These are phyloP conservation scores for Arthrobotrys musiformis DNA, from an alignment of 2,329 filamentous ascomycete genomes.

Conservation along the genomic window DNA sequence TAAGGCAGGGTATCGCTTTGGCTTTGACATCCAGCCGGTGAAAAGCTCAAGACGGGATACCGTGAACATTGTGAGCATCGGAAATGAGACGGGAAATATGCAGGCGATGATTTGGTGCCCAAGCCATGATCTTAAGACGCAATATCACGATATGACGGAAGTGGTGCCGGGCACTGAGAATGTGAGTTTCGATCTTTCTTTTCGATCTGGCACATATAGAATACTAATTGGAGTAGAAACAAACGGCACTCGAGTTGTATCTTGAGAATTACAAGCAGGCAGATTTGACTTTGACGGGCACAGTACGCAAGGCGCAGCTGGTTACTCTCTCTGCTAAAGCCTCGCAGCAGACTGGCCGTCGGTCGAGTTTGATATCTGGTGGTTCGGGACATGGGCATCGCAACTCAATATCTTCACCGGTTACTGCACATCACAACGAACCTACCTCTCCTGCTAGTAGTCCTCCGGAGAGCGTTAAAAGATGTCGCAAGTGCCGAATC, in stretches of 20 bases:
- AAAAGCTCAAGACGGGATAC: slow-evolving; percentile 88
- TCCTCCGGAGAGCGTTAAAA: slow-evolving; percentile 61
- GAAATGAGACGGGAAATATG: slow-evolving; percentile 82
- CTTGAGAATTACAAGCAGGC: slow-evolving; percentile 93
- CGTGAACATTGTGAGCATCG: slow-evolving; percentile 80
- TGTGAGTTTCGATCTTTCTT: slow-evolving; percentile 47
- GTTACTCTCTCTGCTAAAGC: slow-evolving; percentile 73
- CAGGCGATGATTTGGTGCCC: slow-evolving; percentile 91
- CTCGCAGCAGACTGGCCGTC: slow-evolving; percentile 61
- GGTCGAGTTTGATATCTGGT: slow-evolving; percentile 58
- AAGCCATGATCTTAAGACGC: slow-evolving; percentile 79
- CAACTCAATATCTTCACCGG: slow-evolving; percentile 55
- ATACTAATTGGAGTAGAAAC: slow-evolving; percentile 55
- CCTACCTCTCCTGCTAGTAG: slow-evolving; percentile 44
- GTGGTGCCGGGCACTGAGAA: slow-evolving; percentile 73
- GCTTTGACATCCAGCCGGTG: slow-evolving; percentile 88
- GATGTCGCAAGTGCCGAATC: slow-evolving; percentile 58
- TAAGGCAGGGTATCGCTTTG: slow-evolving; percentile 81
- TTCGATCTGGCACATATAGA: not conserved
- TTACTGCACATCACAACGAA: slow-evolving; percentile 37
- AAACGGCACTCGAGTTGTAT: slow-evolving; percentile 85
- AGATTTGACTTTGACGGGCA: slow-evolving; percentile 87
- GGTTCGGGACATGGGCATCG: slow-evolving; percentile 59
- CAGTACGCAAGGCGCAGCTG: slow-evolving; percentile 88
- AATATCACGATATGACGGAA: slow-evolving; percentile 82